Evolutionary conservation across 345 rosid species (phyloP), one percentile per base, ranked within the genome.

Genomic region (Eucalyptus pauciflora): DNA sequence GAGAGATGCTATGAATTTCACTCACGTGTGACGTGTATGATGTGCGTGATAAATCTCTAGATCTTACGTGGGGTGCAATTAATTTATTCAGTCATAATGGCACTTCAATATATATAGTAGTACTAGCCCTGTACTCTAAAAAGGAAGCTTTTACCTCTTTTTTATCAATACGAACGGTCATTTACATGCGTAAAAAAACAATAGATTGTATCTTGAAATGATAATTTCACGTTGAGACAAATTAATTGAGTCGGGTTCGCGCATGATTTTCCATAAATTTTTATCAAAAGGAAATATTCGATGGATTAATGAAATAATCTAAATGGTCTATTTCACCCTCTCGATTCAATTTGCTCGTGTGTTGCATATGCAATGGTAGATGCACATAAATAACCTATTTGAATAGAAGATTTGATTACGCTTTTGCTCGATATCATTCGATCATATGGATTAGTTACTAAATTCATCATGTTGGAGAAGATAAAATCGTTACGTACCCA

Each of bases 301-400:
- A 37, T 18, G 2, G 1, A 33, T 71, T 20, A 37, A 37, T 6
- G 8, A 71, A 71, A 37, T 37, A 41, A 71, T 37, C 4, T 3
- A 37, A 71, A 71, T 18, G 1, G 0, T 37, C 8, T 18, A 37
- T 37, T 71, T 37, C 27, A 4, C 0, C 14, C 14, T 18, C 46
- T 71, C 25, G 1, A 18, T 20, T 18, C 2, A 37, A 11, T 71
- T 71, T 37, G 46, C 2, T 37, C 7, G 1, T 7, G 7, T 11
- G 7, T 37, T 71, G 12, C 9, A 5, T 2, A 0, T 33, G 45
- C 13, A 9, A 17, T 0, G 10, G 2, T 10, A 17, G 18, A 8
- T 71, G 13, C 45, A 71, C 46, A 3, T 71, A 5, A 41, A 18
- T 71, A 71, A 37, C 2, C 7, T 37, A 37, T 24, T 5, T 4